phyloP scores from a whole-genome alignment of 2,329 filamentous ascomycete species.

The Chrysoporthe cubensis region DNA sequence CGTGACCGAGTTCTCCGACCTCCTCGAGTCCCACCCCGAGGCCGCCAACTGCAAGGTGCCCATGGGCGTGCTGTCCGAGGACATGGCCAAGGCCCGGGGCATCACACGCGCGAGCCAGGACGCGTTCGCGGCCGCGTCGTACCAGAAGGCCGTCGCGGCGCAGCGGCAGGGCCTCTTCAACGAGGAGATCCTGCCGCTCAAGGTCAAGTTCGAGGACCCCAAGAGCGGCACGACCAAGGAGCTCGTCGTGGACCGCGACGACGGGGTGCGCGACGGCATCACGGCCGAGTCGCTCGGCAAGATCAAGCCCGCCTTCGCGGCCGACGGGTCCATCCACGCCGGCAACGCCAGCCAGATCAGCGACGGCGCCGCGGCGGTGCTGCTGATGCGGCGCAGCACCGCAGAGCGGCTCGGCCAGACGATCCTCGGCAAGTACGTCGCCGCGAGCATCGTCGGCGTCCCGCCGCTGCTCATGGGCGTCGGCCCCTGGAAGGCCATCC shows the following conservation, averaged over 20 bases:
- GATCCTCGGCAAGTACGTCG: slow-evolving; percentile 91
- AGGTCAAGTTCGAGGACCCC: slow-evolving; percentile 85
- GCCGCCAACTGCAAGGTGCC: slow-evolving; percentile 96
- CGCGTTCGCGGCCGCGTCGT: slow-evolving; percentile 89
- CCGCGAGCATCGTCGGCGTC: slow-evolving; percentile 84
- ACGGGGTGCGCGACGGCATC: slow-evolving; percentile 83
- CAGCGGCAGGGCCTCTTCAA: slow-evolving; percentile 90
- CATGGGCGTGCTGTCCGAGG: slow-evolving; percentile 91
- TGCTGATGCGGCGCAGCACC: slow-evolving; percentile 92
- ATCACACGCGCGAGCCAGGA: slow-evolving; percentile 79
- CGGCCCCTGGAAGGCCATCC: slow-evolving; percentile 94
- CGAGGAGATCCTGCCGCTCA: slow-evolving; percentile 86
- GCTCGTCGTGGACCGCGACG: slow-evolving; percentile 82
- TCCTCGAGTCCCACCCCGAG: slow-evolving; percentile 79
- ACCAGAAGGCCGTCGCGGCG: slow-evolving; percentile 85
- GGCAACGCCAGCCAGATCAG: slow-evolving; percentile 96
- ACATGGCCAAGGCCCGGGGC: slow-evolving; percentile 87
- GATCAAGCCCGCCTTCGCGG: slow-evolving; percentile 87
- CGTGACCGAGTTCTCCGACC: slow-evolving; percentile 89
- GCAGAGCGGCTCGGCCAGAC: slow-evolving; percentile 86
- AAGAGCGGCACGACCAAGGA: slow-evolving; percentile 86
- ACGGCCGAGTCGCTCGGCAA: slow-evolving; percentile 88
- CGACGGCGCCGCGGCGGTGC: slow-evolving; percentile 91
- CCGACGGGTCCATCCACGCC: slow-evolving; percentile 91
- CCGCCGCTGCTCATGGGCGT: slow-evolving; percentile 94